A percentile compares a stretch with the other conserved stretches of the same genome.
phyloP scores from a whole-genome alignment of 805 yeast species.

The Candida patagonica region DNA sequence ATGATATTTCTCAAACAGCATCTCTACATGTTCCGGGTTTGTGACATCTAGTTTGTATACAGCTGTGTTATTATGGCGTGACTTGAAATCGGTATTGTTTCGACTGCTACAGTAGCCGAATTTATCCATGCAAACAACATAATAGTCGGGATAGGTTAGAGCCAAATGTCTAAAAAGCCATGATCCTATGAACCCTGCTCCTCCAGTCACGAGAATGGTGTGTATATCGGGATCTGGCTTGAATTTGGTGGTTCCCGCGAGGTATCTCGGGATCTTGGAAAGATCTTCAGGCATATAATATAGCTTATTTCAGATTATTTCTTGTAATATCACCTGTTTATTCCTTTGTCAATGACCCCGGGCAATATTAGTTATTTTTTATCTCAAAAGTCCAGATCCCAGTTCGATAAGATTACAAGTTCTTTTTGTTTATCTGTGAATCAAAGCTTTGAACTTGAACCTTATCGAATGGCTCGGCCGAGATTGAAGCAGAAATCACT shows the following conservation, averaged over 20 bases:
- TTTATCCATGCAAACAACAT: conserved; percentile 38
- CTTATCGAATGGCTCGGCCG: conserved; percentile 3
- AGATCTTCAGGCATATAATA: too few species aligned
- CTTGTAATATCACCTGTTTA: too few species aligned
- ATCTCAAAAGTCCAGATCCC: too few species aligned
- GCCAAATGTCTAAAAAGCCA: conserved; percentile 35
- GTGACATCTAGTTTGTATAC: conserved; percentile 33
- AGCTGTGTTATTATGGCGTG: conserved; percentile 19
- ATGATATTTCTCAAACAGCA: conserved; percentile 16
- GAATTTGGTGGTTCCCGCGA: conserved; percentile 12
- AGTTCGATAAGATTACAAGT: too few species aligned
- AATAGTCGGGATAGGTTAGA: conserved; percentile 20
- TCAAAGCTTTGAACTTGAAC: too few species aligned
- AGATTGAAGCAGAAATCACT: conserved; percentile 2
- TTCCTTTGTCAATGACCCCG: too few species aligned
- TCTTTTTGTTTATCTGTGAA: too few species aligned
- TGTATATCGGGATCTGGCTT: conserved; percentile 10
- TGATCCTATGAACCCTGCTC: conserved; percentile 50
- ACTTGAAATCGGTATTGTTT: conserved; percentile 26
- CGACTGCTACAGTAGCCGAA: conserved; percentile 37
- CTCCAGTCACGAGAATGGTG: conserved; percentile 41
- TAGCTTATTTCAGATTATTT: too few species aligned
- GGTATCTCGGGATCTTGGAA: too few species aligned
- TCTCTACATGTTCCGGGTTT: conserved; percentile 19
- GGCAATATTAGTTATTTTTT: too few species aligned